Base-by-base conservation (phyloP, 345 rosid genomes). In the Arabidopsis suecica region DNA sequence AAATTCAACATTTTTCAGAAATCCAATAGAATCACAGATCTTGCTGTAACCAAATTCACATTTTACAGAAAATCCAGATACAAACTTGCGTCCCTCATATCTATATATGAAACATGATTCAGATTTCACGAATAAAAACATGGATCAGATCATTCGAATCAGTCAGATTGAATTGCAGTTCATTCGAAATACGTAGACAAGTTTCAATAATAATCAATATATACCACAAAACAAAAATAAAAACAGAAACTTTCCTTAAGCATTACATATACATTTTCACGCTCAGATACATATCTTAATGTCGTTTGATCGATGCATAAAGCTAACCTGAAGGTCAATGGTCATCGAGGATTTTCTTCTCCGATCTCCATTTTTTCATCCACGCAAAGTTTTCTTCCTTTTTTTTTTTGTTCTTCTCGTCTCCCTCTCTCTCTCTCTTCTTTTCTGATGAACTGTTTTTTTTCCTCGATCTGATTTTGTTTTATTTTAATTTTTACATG, bases 271-370 rank as follows among this genome's bases (percentile, higher is more conserved):
- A 59, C 13, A 45, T 73, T 28, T 71, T 9, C 32, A 22, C 51
- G 12, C 61, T 40, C 20, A 18, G 6, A 73, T 25, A 42, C 9
- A 69, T 13, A 47, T 5, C 59, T 61, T 45, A 30, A 37, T 45
- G 9, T 13, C 7, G 59, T 65, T 37, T 14, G 32, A 41, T 60
- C 40, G 57, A 76, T 32, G 53, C 6, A 45, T 37, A 65, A 61
- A 70, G 62, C 20, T 58, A 32, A 82, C 84, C 86, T 71, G 25
- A n/a, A 65, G 44, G 75, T 71, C 75, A 80, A 57, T 37, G 78
- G 65, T 82, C 72, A 68, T 68, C 80, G 80, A 85, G 84, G 83
- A 54, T 83, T 55, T 79, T 73, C 83, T 83, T 84, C 85, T 82
- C 86, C 83, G 66, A 78, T 72, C 81, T 42, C 69, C 81, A 78